These are phyloP conservation scores for Isoetes taiwanensis DNA, from an alignment of 75 land plant genomes.

Conservation along the genomic window DNA sequence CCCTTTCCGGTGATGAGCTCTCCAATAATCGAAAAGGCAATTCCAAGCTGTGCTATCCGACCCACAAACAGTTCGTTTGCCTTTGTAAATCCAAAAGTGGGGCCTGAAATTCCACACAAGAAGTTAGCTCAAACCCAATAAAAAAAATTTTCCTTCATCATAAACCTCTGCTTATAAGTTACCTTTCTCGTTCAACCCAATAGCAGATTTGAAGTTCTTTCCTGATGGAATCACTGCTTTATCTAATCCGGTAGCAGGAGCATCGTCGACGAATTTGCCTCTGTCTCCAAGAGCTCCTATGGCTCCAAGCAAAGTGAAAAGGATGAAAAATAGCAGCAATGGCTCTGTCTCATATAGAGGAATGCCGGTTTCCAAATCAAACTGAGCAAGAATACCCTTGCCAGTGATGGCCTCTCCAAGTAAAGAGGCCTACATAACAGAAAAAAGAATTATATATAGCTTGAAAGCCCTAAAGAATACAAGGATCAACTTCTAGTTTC, in stretches of 20 bases:
- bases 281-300: constrained; percentile 96
- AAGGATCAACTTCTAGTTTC: neutral
- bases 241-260: constrained; percentile 50
- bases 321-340: constrained; percentile 77
- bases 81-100: constrained; percentile 87
- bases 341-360: constrained; percentile 41
- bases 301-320: constrained; percentile 84
- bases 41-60: constrained; percentile 84
- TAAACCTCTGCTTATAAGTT: neutral
- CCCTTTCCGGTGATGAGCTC: constrained; percentile 93
- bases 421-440: constrained; percentile 13
- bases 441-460: constrained; percentile 1
- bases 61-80: constrained; percentile 93
- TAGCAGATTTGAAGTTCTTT: constrained; percentile 53
- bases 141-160: neutral
- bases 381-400: constrained; percentile 22
- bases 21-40: constrained; percentile 89
- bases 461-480: constrained; percentile 28
- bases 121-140: neutral
- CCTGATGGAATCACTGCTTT: constrained; percentile 68
- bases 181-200: constrained; percentile 82
- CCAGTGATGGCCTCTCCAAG: constrained; percentile 21
- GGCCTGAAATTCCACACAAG: constrained; percentile 33
- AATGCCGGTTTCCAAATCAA: constrained; percentile 25
- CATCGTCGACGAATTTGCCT: constrained; percentile 70